phyloP scores from a whole-genome alignment of 495 filamentous ascomycete species.

The Hyaloscypha finlandica region DNA sequence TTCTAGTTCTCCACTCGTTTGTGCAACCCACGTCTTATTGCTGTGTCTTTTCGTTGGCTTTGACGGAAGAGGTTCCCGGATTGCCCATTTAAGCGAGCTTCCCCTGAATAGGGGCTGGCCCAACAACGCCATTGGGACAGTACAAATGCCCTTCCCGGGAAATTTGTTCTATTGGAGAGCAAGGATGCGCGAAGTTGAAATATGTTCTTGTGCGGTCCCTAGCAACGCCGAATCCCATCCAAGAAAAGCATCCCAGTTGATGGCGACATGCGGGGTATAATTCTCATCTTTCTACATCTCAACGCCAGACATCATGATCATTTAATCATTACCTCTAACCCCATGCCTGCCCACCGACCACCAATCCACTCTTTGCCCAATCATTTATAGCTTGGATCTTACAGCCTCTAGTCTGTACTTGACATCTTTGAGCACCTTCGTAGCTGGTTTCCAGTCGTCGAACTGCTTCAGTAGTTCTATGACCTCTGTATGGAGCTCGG shows the following conservation, averaged over 20 bases:
- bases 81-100: no score
- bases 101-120: no score
- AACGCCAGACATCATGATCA: constrained; percentile 15
- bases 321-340: constrained; percentile 7
- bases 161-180: not conserved
- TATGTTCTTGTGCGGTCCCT: not conserved
- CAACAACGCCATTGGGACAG: no score
- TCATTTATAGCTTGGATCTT: constrained; percentile 69
- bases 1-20: no score
- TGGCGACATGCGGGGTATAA: constrained; percentile 11
- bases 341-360: not conserved
- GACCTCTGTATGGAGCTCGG: constrained; percentile 73
- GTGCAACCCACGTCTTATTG: no score
- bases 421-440: constrained; percentile 91
- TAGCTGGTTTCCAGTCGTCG: constrained; percentile 89
- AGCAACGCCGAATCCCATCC: not conserved
- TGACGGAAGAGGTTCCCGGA: no score
- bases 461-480: constrained; percentile 81
- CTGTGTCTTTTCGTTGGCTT: no score
- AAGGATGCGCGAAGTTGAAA: not conserved
- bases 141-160: no score
- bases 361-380: constrained; percentile 1
- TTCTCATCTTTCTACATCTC: constrained; percentile 15
- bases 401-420: constrained; percentile 95
- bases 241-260: not conserved